Conservation (phyloP, 1,284 basidiomycete species). For the Porodaedalea pini region DNA sequence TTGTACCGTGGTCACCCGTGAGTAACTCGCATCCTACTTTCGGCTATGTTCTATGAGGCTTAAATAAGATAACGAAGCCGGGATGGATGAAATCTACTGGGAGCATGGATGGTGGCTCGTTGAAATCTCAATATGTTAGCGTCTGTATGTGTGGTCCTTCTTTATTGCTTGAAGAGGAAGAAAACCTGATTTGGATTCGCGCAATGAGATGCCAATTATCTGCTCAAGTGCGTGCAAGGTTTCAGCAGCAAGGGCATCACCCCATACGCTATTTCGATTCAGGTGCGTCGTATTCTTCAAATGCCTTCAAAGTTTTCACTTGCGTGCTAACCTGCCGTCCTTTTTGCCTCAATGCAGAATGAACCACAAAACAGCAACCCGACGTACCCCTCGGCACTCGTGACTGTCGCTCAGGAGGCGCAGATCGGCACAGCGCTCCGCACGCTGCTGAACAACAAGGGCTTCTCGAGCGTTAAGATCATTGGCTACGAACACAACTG, state of each 20-base stretch:
- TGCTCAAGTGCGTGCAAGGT: slow-evolving; percentile 52
- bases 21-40: slow-evolving; percentile 20
- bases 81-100: slow-evolving; percentile 53
- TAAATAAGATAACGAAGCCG: slow-evolving; percentile 35
- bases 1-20: slow-evolving; percentile 57
- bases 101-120: slow-evolving; percentile 47
- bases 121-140: slow-evolving; percentile 34
- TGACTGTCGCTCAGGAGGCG: slow-evolving; percentile 41
- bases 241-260: slow-evolving; percentile 46
- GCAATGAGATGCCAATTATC: slow-evolving; percentile 45
- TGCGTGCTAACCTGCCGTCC: not conserved
- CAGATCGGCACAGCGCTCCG: slow-evolving; percentile 45
- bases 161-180: not conserved
- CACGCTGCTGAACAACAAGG: slow-evolving; percentile 46
- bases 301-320: not conserved
- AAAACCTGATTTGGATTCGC: not conserved
- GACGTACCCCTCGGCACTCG: slow-evolving; percentile 47
- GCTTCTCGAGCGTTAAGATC: slow-evolving; percentile 43
- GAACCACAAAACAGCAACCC: slow-evolving; percentile 52
- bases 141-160: slow-evolving; percentile 30
- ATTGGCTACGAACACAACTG: slow-evolving; percentile 54
- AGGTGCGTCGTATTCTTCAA: slow-evolving; percentile 25
- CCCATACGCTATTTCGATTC: slow-evolving; percentile 48
- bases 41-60: not conserved
- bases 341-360: slow-evolving; percentile 29